A percentile compares a stretch with the other conserved stretches of the same genome.
These are phyloP conservation scores for Yueomyces sp. DNA, from an alignment of 1,139 yeast species.

Conservation along the genomic window DNA sequence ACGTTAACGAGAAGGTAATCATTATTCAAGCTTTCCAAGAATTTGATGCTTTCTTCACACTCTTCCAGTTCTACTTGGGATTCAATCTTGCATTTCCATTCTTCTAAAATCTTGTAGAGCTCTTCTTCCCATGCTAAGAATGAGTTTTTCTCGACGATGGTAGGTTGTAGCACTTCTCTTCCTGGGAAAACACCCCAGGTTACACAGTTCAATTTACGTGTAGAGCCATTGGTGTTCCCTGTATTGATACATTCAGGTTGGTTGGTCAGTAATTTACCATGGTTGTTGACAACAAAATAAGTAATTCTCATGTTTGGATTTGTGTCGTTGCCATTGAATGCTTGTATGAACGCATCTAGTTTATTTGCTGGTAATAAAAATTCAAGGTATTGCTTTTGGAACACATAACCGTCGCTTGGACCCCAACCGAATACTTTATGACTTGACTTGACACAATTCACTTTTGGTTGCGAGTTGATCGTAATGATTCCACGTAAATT, in stretches of 20 bases:
- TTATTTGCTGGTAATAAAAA: conserved; percentile 55
- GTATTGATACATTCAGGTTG: conserved; percentile 33
- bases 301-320: conserved; percentile 35
- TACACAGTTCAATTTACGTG: conserved; percentile 72
- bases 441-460: conserved; percentile 64
- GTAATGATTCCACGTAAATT: conserved; percentile 64
- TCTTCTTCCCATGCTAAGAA: conserved; percentile 97
- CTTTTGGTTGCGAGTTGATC: conserved; percentile 89
- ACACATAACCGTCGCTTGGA: conserved; percentile 81
- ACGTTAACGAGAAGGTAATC: conserved; percentile 71
- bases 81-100: conserved; percentile 55
- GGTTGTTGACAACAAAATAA: conserved; percentile 62
- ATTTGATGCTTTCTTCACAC: conserved; percentile 22
- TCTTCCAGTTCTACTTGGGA: conserved; percentile 2
- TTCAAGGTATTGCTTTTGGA: conserved; percentile 87
- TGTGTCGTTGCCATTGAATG: conserved; percentile 28
- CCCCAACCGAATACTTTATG: conserved; percentile 90
- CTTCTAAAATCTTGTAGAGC: conserved; percentile 68
- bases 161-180: conserved; percentile 80
- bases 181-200: conserved; percentile 98
- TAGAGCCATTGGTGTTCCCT: background rate
- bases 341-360: conserved; percentile 24
- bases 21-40: conserved; percentile 40
- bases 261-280: conserved; percentile 44
- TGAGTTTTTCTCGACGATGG: conserved; percentile 81